Base-by-base conservation (phyloP, 208 protist species). In the Spironucleus salmonicida region DNA sequence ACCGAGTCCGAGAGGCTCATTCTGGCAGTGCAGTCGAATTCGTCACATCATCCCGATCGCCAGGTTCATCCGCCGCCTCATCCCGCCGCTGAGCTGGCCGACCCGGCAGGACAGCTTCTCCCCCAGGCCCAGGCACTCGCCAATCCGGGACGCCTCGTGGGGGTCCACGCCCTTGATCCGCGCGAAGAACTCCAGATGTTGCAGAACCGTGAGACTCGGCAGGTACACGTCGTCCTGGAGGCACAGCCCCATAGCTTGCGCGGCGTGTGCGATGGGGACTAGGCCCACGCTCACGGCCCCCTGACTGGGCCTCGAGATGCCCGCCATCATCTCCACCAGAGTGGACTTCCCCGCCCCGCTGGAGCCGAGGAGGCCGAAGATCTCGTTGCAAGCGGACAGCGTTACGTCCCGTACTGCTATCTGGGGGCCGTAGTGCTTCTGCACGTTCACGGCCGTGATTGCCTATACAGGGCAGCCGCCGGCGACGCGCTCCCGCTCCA, bases 281-380 rank as follows among this genome's bases (percentile, higher is more conserved):
- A 9, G 15, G 15, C 15, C n/a, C n/a, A 75, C 62, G 29, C 11
- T 19, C 15, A 29, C 32, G 62, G 9, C 49, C 29, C 68, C 68
- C 29, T 15, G 15, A 11, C 15, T 58, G 26, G 68, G 26, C 29
- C 29, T 27, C 15, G 30, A 58, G 23, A 38, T 29, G 68, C 68
- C 68, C 11, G 26, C 15, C 62, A 75, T 74, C 68, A 75, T 75
- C 15, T 32, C 15, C 15, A 75, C 32, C 15, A 35, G 27, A 27
- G 68, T 75, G 23, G 68, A 38, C 68, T 75, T 75, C 11, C 68
- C 68, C 15, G 68, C 49, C 9, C 68, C 68, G 62, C 30, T 75
- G n/a, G 68, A n/a, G 32, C 68, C 68, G 23, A 75, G 62, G 15
- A 75, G 61, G 61, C 61, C 27, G 34, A 67, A 27, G 30, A 67